These are phyloP conservation scores for Urtica urens DNA, from an alignment of 306 rosid species.

Conservation along the genomic window DNA sequence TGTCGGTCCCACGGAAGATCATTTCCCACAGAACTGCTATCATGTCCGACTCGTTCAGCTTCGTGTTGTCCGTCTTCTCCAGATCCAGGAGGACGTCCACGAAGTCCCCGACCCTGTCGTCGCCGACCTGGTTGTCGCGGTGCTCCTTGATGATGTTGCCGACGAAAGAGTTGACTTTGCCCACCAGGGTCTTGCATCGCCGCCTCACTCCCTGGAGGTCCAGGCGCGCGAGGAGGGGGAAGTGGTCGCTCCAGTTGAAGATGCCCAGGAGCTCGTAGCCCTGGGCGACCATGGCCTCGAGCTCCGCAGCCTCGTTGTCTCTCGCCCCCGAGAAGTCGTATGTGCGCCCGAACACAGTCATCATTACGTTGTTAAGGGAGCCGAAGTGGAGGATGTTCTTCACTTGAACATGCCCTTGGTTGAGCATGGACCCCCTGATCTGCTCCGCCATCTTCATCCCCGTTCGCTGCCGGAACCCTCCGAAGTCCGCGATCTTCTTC, in stretches of 20 bases:
- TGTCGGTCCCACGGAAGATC: slow-evolving; percentile 42
- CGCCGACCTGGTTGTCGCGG: slow-evolving; percentile 7
- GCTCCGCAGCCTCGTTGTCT: slow-evolving; percentile 14
- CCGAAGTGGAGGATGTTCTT: slow-evolving; percentile 22
- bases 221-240: slow-evolving; percentile 25
- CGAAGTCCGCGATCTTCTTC: slow-evolving; percentile 12
- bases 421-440: neutral
- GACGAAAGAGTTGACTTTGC: slow-evolving; percentile 20
- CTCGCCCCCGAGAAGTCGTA: slow-evolving; percentile 13
- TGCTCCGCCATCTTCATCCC: slow-evolving; percentile 19
- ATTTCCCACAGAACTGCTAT: slow-evolving; percentile 42
- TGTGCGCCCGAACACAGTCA: slow-evolving; percentile 21
- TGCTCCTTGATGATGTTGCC: slow-evolving; percentile 29
- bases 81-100: slow-evolving; percentile 32
- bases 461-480: slow-evolving; percentile 6
- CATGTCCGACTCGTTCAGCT: slow-evolving; percentile 31
- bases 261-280: slow-evolving; percentile 33
- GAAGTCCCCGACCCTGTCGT: slow-evolving; percentile 12
- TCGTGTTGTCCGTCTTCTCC: slow-evolving; percentile 11
- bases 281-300: slow-evolving; percentile 23
- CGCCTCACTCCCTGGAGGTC: slow-evolving; percentile 30
- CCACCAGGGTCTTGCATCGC: slow-evolving; percentile 15
- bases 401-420: slow-evolving; percentile 6
- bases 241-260: slow-evolving; percentile 29
- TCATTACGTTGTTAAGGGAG: slow-evolving; percentile 29